Base-by-base conservation (phyloP, 805 yeast species). In the Teunomyces tritomae region DNA sequence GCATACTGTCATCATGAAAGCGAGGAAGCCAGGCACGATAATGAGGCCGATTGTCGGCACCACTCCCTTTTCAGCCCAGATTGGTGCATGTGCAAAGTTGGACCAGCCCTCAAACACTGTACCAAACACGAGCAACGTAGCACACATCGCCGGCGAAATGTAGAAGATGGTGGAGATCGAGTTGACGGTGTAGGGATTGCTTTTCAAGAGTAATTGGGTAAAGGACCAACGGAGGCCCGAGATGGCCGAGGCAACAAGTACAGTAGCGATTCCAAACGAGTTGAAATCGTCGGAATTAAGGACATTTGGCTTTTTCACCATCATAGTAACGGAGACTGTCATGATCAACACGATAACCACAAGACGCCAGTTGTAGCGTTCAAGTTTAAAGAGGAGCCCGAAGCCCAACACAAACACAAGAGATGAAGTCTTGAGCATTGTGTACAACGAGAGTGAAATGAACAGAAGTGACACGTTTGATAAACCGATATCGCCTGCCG, bases 221-320 rank as follows among this genome's bases (percentile, higher is more conserved):
- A 91, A 79, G 1, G 96, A 92, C 99, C 99, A 94, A 53, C 99
- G 78, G 44, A 94, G 70, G 0, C 99, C 99, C 11, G 94, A 84
- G 69, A 89, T 78, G 62, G 86, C 77, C 2, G 96, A 82, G 3
- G 96, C 91, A 1, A 79, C 68, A 27, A 94, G 68, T 1, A 92
- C 97, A 26, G 90, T 68, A 1, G 82, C 45, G 17, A 89, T 82
- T 1, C 99, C 98, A 1, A 84, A 9, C 32, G 52, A 59, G 47
- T 48, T 66, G 49, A 49, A 47, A 43, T 53, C 55, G 8, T 56
- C 49, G 27, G 50, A 28, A 64, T 45, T 59, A n/a, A 54, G 40
- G 2, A 46, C 54, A 5, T 56, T 54, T 34, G 61, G 54, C 11
- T 52, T 57, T 58, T 78, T 79, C 4, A 89, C 92, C 98, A 94